Conservation (phyloP, 495 filamentous ascomycete genomes). For the Talaromyces stipitatus region DNA sequence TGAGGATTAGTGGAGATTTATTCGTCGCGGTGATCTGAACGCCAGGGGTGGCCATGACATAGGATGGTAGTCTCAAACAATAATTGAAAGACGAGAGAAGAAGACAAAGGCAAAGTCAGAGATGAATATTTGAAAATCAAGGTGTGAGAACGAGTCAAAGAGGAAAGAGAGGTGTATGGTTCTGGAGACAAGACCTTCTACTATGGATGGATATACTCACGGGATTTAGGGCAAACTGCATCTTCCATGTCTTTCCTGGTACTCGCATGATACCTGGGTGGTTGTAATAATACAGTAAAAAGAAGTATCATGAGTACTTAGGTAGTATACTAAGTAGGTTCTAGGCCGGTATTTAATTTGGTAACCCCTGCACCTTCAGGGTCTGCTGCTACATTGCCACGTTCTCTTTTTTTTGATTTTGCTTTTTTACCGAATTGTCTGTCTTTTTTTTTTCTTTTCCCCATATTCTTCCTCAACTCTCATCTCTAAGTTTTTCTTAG, state of each 20-base stretch:
- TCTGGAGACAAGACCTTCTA: neutral
- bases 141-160: neutral
- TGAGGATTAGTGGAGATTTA: slow-evolving; percentile 2
- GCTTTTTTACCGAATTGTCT: neutral
- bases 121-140: too few relatives aligned
- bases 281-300: slow-evolving; percentile 1
- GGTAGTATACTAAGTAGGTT: too few relatives aligned
- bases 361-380: slow-evolving; percentile 1
- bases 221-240: neutral
- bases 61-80: neutral
- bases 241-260: neutral
- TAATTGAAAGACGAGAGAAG: neutral
- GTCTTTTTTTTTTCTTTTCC: neutral
- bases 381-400: neutral
- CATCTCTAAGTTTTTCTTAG: neutral
- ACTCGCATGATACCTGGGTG: neutral
- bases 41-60: neutral
- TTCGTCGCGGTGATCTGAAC: slow-evolving; percentile 1
- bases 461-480: neutral
- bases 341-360: neutral
- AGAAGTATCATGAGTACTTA: neutral
- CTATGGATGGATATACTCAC: neutral
- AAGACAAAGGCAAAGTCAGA: neutral
- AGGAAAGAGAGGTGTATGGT: neutral
- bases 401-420: neutral